Base-by-base conservation (phyloP, 768 basidiomycete genomes). In the Boletus vermiculosoides region DNA sequence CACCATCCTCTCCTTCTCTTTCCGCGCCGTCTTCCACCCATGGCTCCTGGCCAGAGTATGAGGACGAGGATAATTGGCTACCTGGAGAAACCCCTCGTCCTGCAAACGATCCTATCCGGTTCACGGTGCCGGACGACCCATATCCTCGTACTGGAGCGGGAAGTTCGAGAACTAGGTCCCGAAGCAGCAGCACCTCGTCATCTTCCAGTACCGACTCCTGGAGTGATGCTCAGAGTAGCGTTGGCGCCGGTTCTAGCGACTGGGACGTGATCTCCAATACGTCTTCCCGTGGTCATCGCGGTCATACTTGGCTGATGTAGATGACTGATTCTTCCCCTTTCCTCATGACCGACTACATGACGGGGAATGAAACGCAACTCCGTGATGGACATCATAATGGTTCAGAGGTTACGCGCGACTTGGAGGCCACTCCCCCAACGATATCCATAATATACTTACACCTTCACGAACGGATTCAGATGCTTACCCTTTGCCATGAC, bases 181-280 rank as follows among this genome's bases (percentile, higher is more conserved):
- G 59, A 13, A 62, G 67, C 45, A 30, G 13, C 44, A 33, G 20
- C 25, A 65, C 62, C 49, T 50, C n/a, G 10, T 59, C 66, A 2
- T 59, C 61, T 23, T 42, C 59, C 18, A 52, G 52, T 12, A n/a
- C 39, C 31, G 67, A 61, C 31, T 57, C 67, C 12, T 72, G 71
- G 72, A 69, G 63, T 10, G 71, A 71, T 34, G 70, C 67, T 12
- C 61, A 64, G 30, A 67, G 66, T 44, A 61, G 59, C 33, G 44
- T 59, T 15, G 52, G 36, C 28, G 18, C 18, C 7, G 40, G 45
- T 40, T 49, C 54, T 4, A 57, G 59, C 41, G 52, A 54, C 20
- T 71, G 71, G 71, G 72, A 72, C 23, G 28, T 72, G 13, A 33
- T 72, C 34, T 66, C 69, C 41, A 31, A 60, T 12, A 23, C 45